Percentiles rank a stretch among this genome's conserved stretches.
phyloP scores from a whole-genome alignment of 129 eudicot genomes.

The Tanacetum coccineum region DNA sequence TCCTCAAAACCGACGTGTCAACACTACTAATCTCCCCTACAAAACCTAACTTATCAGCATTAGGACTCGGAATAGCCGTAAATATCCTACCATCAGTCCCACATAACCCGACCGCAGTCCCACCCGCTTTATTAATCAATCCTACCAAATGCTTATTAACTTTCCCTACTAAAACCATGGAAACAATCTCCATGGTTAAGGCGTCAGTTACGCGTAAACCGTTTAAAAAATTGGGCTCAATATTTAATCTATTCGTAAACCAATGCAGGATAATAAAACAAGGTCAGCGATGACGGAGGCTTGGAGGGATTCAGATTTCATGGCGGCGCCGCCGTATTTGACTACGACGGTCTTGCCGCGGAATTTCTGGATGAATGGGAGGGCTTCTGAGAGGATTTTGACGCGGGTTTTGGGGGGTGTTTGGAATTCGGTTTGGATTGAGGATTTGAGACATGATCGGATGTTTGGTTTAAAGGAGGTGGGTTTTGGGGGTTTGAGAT shows the following conservation, averaged over 20 bases:
- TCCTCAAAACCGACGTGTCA: slow-evolving; percentile 62
- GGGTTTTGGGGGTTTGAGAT: too few species aligned
- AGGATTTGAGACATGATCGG: slow-evolving; percentile 25
- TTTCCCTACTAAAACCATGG: slow-evolving; percentile 91
- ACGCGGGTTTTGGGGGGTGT: slow-evolving; percentile 68
- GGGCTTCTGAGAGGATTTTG: slow-evolving; percentile 79
- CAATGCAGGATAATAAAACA: slow-evolving; percentile 83
- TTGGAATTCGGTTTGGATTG: slow-evolving; percentile 32
- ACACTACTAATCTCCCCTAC: slow-evolving; percentile 81
- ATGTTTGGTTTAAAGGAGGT: too few species aligned
- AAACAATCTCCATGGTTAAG: slow-evolving; percentile 85
- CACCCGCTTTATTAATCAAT: slow-evolving; percentile 81
- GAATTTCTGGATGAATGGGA: slow-evolving; percentile 85
- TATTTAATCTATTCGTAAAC: slow-evolving; percentile 56
- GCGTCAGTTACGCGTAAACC: slow-evolving; percentile 85
- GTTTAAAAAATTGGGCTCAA: slow-evolving; percentile 63
- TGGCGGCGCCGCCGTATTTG: slow-evolving; percentile 96
- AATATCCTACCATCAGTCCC: slow-evolving; percentile 82
- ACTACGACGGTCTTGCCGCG: slow-evolving; percentile 83
- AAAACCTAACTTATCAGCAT: slow-evolving; percentile 65
- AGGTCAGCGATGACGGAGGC: slow-evolving; percentile 76
- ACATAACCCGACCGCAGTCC: slow-evolving; percentile 72
- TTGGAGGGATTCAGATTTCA: slow-evolving; percentile 80
- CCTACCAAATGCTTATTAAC: slow-evolving; percentile 79
- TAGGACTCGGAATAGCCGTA: slow-evolving; percentile 70